Evolutionary conservation across 2,329 filamentous ascomycete species (phyloP).

Genomic region (Pseudogymnoascus sp.): DNA sequence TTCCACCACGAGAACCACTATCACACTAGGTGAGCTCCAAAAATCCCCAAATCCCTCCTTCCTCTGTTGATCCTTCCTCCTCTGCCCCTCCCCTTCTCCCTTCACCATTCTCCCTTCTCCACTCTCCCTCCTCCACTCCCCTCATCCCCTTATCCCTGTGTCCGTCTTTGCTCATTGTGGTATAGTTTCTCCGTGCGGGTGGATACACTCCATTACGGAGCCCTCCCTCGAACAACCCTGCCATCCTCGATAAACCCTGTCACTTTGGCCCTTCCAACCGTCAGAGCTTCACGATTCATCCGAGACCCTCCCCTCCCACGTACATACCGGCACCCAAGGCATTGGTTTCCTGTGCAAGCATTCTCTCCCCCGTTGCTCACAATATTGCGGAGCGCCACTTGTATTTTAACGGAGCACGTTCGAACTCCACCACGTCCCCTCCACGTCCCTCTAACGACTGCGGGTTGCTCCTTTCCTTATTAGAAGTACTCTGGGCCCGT

Average conservation of each 20-base stretch:
- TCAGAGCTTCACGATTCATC: conserved; percentile 6
- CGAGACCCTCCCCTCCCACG: not conserved
- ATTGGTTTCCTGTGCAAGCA: conserved; percentile 3
- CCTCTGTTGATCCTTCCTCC: not conserved
- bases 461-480: conserved; percentile 1
- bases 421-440: not conserved
- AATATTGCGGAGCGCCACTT: not conserved
- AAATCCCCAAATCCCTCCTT: not conserved
- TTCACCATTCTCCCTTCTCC: not conserved
- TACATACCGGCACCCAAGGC: conserved; percentile 3
- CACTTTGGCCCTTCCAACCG: not conserved
- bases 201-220: not conserved
- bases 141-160: not conserved
- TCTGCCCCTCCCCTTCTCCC: not conserved
- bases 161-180: not conserved
- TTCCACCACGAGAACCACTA: not conserved
- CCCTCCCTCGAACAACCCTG: not conserved
- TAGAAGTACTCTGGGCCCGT: conserved; percentile 3
- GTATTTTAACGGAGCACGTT: not conserved
- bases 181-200: not conserved
- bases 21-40: not conserved
- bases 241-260: not conserved
- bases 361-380: not conserved
- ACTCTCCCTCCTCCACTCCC: not conserved
- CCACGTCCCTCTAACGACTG: not conserved